phyloP scores from a whole-genome alignment of 495 filamentous ascomycete genomes.

The Aspergillus sparsus region DNA sequence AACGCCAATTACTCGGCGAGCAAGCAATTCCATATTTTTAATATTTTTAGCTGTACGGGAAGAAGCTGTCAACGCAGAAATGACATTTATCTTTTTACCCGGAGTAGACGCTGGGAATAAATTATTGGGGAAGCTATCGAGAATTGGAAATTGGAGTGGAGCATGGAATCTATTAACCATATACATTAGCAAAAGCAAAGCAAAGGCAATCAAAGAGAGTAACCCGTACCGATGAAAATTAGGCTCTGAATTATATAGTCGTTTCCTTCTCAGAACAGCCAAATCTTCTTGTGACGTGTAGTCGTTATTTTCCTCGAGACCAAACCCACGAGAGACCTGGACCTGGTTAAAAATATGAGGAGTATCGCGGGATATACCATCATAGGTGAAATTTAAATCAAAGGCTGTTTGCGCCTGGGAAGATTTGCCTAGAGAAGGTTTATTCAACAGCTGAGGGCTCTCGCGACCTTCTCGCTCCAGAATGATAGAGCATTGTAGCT shows the following conservation, averaged over 20 bases:
- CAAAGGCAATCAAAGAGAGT: neutral
- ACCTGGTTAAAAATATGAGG: constrained; percentile 66
- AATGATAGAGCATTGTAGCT: constrained; percentile 59
- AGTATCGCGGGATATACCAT: constrained; percentile 38
- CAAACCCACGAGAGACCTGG: constrained; percentile 43
- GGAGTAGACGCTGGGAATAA: constrained; percentile 50
- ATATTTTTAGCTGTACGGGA: constrained; percentile 67
- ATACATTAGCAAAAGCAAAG: constrained; percentile 10
- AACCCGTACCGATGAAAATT: constrained; percentile 62
- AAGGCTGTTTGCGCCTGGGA: constrained; percentile 41
- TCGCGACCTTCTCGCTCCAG: constrained; percentile 21
- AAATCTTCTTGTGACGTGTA: constrained; percentile 30
- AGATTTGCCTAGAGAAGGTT: constrained; percentile 15
- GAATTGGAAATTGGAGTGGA: constrained; percentile 67
- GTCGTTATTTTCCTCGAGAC: constrained; percentile 41
- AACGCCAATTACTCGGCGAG: constrained; percentile 59
- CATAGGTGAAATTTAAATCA: constrained; percentile 61
- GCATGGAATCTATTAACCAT: constrained; percentile 49
- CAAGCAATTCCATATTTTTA: constrained; percentile 62
- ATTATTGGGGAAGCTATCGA: constrained; percentile 78
- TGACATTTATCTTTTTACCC: constrained; percentile 53
- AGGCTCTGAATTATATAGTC: constrained; percentile 43
- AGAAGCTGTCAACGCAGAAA: constrained; percentile 71
- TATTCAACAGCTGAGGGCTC: constrained; percentile 20
- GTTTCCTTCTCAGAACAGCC: constrained; percentile 36